Percentiles rank a stretch among this genome's conserved stretches.
These are phyloP conservation scores for Backusella macrospora DNA, from an alignment of 192 early-diverging fungal species.

Conservation along the genomic window DNA sequence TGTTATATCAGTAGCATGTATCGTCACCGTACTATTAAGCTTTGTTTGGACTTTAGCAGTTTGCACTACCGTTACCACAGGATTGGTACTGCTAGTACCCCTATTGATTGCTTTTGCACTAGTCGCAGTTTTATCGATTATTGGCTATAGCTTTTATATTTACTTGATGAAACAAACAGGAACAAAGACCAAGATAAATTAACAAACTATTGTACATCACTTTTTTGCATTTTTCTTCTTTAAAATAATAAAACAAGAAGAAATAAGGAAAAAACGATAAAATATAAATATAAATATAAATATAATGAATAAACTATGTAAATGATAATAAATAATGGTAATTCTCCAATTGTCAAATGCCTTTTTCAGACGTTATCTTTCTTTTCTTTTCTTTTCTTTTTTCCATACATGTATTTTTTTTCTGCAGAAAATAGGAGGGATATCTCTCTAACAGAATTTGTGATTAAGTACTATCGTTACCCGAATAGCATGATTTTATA, in stretches of 20 bases:
- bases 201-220: neutral
- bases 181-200: neutral
- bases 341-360: conserved; percentile 1
- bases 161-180: neutral
- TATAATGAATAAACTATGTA: neutral
- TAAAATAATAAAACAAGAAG: neutral
- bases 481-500: neutral
- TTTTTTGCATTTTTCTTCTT: neutral
- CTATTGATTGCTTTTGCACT: neutral
- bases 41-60: conserved; percentile 6
- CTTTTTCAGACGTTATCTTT: neutral
- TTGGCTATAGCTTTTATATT: neutral
- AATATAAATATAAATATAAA: neutral
- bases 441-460: neutral
- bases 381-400: neutral
- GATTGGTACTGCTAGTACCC: neutral
- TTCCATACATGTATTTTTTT: too few species aligned
- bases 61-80: conserved; percentile 2
- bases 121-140: neutral
- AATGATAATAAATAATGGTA: neutral
- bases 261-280: neutral
- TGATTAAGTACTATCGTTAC: neutral
- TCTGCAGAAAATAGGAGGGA: neutral
- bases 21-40: conserved; percentile 4
- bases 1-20: neutral